Base-by-base conservation (phyloP, 2,329 filamentous ascomycete species). In the Arthroderma sp. region DNA sequence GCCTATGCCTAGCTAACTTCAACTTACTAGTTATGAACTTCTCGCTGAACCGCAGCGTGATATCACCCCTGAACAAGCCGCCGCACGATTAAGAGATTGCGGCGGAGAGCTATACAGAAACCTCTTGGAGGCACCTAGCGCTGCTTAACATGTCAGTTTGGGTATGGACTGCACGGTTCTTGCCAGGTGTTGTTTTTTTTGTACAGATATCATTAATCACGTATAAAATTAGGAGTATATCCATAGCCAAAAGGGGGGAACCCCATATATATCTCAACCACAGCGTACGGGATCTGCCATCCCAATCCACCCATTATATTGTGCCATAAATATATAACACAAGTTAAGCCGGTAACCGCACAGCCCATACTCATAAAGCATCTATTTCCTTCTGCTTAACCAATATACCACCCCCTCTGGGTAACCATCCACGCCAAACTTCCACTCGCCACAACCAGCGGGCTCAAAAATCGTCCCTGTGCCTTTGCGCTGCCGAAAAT, bases 31-130 rank as follows among this genome's bases (percentile, higher is more conserved):
- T 0, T 96, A 94, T 61, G 91, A 98, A 67, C 74, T 98, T 66
- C 78, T 98, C 77, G 91, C 85, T 1, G 91, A 98, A 68, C 89
- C 91, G n/a, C 91, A 98, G 66, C 77, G 91, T 48, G 91, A 98
- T 61, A 96, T 98, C 56, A 98, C 91, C 0, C 89, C 91, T 0
- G 91, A 98, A 66, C 91, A 96, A 66, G 91, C 91, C 1, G 83
- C 91, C 9, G 79, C 78, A 28, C 78, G 79, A 41, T 68, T 98
- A 48, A 77, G 83, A 52, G 72, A 73, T 47, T 88, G 86, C 51
- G 84, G 79, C 3, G 87, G 87, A 10, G 78, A 86, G 59, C 67
- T 98, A 50, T 96, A 98, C 60, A 77, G 91, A 52, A 86, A 82
- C 60, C 74, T 68, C 53, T 54, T 79, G 40, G 53, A 60, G 11